Conservation (phyloP, 2,329 filamentous ascomycete species). For the Seiridium unicorne region DNA sequence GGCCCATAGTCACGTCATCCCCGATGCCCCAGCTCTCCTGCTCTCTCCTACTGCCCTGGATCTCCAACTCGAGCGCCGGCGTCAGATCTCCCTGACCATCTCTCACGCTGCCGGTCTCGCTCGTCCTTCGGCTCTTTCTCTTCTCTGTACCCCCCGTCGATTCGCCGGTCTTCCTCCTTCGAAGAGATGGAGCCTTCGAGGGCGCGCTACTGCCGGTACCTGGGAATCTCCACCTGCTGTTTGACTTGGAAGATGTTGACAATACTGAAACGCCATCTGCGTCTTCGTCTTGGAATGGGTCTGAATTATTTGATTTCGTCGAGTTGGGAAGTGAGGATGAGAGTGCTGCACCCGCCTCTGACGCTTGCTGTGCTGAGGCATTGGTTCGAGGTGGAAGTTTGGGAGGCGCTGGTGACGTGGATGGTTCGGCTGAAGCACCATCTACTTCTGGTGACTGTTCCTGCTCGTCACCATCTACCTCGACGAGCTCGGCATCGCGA, state of each 20-base stretch:
- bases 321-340: constrained; percentile 9
- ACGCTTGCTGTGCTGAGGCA: constrained; percentile 17
- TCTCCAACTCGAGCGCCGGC: constrained; percentile 44
- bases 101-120: constrained; percentile 37
- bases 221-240: constrained; percentile 19
- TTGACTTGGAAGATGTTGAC: constrained; percentile 28
- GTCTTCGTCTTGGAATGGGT: constrained; percentile 22
- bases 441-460: constrained; percentile 34
- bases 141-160: constrained; percentile 13
- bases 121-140: constrained; percentile 37
- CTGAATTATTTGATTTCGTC: constrained; percentile 3
- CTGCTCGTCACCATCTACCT: constrained; percentile 45
- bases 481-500: constrained; percentile 91
- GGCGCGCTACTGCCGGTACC: constrained; percentile 13
- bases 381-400: constrained; percentile 21
- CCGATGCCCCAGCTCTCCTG: constrained; percentile 73
- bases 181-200: constrained; percentile 16
- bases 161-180: constrained; percentile 20
- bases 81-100: constrained; percentile 26
- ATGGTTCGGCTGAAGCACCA: constrained; percentile 35
- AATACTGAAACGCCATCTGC: constrained; percentile 25
- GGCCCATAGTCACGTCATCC: constrained; percentile 79
- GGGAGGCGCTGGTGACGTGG: constrained; percentile 20
- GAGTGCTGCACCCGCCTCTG: constrained; percentile 12
- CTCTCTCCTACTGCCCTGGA: constrained; percentile 52